Conservation (phyloP, 2,329 filamentous ascomycete genomes). For the Ambrosiella cleistominuta region DNA sequence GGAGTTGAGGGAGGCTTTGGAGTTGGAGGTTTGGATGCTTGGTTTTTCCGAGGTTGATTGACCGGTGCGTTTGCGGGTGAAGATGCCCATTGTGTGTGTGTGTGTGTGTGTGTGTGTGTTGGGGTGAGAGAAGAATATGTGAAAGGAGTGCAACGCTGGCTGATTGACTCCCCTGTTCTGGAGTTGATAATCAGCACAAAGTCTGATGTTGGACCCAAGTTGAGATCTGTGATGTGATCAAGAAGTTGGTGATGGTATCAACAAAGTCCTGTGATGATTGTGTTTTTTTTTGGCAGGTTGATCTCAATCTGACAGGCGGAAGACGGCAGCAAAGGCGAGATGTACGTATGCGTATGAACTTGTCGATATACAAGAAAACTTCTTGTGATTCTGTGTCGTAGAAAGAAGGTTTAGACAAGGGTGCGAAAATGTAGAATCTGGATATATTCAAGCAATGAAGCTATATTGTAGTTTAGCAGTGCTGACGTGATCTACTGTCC, state of each 20-base stretch:
- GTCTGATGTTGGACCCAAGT: neutral
- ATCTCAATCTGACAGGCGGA: neutral
- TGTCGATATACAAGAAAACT: neutral
- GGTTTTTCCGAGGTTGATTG: slow-evolving; percentile 16
- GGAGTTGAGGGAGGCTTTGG: slow-evolving; percentile 34
- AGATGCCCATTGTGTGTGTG: slow-evolving; percentile 12
- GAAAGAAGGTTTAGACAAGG: neutral
- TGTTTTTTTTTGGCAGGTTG: neutral
- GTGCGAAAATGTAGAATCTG: neutral
- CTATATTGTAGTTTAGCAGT: too few relatives aligned
- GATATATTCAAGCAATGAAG: neutral
- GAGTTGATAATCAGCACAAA: too few relatives aligned
- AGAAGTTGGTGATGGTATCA: neutral
- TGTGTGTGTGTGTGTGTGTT: neutral
- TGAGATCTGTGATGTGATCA: neutral
- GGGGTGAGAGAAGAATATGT: neutral
- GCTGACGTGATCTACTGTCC: too few relatives aligned
- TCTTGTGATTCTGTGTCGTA: neutral
- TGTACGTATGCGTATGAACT: neutral
- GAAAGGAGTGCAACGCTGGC: neutral
- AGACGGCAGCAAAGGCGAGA: neutral
- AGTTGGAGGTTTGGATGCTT: slow-evolving; percentile 27
- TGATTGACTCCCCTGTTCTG: neutral
- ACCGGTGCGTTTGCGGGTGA: slow-evolving; percentile 12
- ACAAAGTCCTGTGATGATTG: neutral